phyloP scores from a whole-genome alignment of 306 rosid genomes.

The Canavalia gladiata region DNA sequence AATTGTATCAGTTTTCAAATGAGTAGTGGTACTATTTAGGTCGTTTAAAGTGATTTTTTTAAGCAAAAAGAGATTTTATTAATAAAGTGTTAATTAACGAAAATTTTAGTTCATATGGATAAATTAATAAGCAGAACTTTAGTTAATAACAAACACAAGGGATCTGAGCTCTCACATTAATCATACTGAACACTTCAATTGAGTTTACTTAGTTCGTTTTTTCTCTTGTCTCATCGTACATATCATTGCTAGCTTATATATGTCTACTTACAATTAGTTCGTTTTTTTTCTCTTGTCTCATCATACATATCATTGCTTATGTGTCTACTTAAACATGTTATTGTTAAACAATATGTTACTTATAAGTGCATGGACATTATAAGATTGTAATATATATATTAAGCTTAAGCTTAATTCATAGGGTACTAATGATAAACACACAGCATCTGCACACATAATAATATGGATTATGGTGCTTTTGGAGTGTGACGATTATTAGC shows the following conservation, averaged over 20 bases:
- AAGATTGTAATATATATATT: not conserved
- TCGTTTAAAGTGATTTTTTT: not conserved
- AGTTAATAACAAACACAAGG: slow-evolving; percentile 14
- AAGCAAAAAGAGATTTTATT: too few relatives aligned
- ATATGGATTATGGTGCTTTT: slow-evolving; percentile 56
- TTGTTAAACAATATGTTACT: slow-evolving; percentile 44
- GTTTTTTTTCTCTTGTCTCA: not conserved
- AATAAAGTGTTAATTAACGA: too few relatives aligned
- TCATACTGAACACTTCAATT: not conserved
- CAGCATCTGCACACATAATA: slow-evolving; percentile 43
- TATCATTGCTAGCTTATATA: not conserved
- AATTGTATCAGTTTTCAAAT: not conserved
- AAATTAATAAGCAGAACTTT: not conserved
- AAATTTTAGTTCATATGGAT: not conserved
- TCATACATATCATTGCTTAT: slow-evolving; percentile 1
- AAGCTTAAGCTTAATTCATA: not conserved
- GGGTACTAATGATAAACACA: slow-evolving; percentile 46
- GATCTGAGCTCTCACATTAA: slow-evolving; percentile 3
- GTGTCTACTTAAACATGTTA: slow-evolving; percentile 48
- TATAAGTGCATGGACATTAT: slow-evolving; percentile 16
- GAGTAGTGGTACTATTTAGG: not conserved
- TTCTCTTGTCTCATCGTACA: not conserved
- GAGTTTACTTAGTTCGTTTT: not conserved
- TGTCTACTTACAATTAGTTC: not conserved
- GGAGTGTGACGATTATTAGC: slow-evolving; percentile 94